These are phyloP conservation scores for Quillaja saponaria DNA, from an alignment of 306 rosid genomes.

Conservation along the genomic window DNA sequence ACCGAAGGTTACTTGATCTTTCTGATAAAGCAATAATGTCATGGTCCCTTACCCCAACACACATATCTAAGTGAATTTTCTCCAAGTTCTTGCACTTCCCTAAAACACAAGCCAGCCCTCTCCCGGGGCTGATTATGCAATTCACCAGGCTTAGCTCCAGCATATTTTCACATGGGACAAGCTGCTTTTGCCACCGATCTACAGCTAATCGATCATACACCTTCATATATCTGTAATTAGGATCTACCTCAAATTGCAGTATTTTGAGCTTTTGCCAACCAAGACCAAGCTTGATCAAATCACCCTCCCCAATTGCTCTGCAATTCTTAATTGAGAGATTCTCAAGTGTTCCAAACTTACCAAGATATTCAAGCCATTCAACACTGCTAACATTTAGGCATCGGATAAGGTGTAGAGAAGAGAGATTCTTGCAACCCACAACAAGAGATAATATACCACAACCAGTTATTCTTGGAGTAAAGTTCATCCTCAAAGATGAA, in stretches of 20 bases:
- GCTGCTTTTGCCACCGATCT: conserved; percentile 83
- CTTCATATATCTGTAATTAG: conserved; percentile 81
- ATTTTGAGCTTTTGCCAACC: conserved; percentile 73
- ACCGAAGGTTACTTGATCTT: conserved; percentile 59
- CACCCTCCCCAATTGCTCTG: conserved; percentile 61
- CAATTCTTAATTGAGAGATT: conserved; percentile 57
- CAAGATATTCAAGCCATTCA: conserved; percentile 68
- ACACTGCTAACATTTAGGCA: conserved; percentile 76
- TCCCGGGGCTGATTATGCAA: conserved; percentile 89
- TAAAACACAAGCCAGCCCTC: conserved; percentile 87
- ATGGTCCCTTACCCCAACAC: conserved; percentile 81
- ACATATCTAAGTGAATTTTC: conserved; percentile 80
- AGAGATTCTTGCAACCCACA: conserved; percentile 75
- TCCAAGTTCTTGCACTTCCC: conserved; percentile 78
- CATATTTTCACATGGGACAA: conserved; percentile 70
- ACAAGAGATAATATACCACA: conserved; percentile 82
- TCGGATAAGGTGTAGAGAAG: conserved; percentile 72
- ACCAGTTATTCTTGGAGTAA: conserved; percentile 74
- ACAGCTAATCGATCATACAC: conserved; percentile 81
- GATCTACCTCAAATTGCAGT: conserved; percentile 87
- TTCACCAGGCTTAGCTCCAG: conserved; percentile 75
- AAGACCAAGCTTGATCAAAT: conserved; percentile 58
- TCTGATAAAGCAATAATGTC: conserved; percentile 71
- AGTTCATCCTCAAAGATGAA: conserved; percentile 69
- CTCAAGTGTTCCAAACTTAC: conserved; percentile 49